A percentile compares a stretch with the other conserved stretches of the same genome.
Evolutionary conservation across 768 basidiomycete species (phyloP).

Genomic region (Pisolithus sp.): DNA sequence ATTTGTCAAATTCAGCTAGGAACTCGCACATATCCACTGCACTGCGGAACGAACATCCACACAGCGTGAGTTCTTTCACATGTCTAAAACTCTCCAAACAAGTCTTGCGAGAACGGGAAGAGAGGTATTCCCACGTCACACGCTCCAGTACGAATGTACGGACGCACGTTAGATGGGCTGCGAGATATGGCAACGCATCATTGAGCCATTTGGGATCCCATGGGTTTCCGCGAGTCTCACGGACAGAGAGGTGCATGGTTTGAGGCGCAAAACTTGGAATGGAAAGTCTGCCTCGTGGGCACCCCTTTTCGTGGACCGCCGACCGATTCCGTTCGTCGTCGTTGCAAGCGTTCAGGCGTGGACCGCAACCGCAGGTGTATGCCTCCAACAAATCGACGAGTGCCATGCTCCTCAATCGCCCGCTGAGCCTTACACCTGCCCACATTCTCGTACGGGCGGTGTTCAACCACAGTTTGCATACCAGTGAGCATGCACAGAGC

Average conservation of each 20-base stretch:
- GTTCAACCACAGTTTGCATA: constrained; percentile 26
- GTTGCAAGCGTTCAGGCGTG: neutral
- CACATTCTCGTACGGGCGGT: constrained; percentile 20
- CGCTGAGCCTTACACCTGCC: constrained; percentile 15
- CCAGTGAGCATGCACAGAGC: constrained; percentile 23
- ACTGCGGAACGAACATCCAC: constrained; percentile 21
- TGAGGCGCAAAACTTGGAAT: constrained; percentile 60
- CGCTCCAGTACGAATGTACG: constrained; percentile 23
- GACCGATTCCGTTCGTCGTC: too few relatives aligned
- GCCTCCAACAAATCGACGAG: constrained; percentile 14
- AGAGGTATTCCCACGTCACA: constrained; percentile 29
- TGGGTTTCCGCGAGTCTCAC: constrained; percentile 23
- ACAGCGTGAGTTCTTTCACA: constrained; percentile 15
- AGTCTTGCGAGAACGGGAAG: constrained; percentile 17
- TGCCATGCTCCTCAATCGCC: constrained; percentile 14
- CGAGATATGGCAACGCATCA: constrained; percentile 21
- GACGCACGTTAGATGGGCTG: constrained; percentile 14
- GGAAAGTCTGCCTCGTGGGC: constrained; percentile 14
- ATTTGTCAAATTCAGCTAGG: constrained; percentile 20
- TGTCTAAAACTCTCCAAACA: constrained; percentile 21
- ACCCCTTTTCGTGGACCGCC: constrained; percentile 29
- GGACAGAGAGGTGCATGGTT: constrained; percentile 19
- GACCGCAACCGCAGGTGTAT: constrained; percentile 8
- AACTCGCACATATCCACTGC: constrained; percentile 22
- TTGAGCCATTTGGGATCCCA: constrained; percentile 31